Evolutionary conservation across 1,284 basidiomycete genomes (phyloP).

Genomic region (Trichosporon ovoides): DNA sequence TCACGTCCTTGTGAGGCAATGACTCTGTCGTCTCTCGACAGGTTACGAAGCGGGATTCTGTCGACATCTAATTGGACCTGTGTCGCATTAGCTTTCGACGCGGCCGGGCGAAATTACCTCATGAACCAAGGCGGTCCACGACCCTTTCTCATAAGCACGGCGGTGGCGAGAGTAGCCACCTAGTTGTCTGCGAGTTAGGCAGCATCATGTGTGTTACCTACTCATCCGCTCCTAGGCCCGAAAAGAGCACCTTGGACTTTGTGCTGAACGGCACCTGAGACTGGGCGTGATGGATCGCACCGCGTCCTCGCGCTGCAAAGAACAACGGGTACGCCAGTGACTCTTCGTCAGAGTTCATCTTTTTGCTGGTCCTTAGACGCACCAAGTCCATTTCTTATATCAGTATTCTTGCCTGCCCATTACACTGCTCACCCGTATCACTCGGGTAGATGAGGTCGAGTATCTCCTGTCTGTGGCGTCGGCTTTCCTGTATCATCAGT

Average conservation of each 20-base stretch:
- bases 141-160: conserved; percentile 61
- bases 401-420: neutral
- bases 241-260: conserved; percentile 74
- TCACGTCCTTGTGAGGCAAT: conserved; percentile 85
- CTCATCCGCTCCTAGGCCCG: conserved; percentile 92
- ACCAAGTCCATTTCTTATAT: conserved; percentile 80
- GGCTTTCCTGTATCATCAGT: too few relatives aligned
- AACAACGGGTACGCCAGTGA: conserved; percentile 86
- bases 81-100: neutral
- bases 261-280: conserved; percentile 59
- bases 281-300: conserved; percentile 53
- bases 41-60: conserved; percentile 79
- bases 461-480: conserved; percentile 55
- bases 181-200: conserved; percentile 54
- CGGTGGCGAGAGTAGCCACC: conserved; percentile 92
- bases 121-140: conserved; percentile 68
- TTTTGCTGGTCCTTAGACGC: conserved; percentile 25
- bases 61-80: conserved; percentile 89
- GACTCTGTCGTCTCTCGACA: conserved; percentile 89
- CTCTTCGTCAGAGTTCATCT: conserved; percentile 48
- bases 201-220: conserved; percentile 19
- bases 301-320: conserved; percentile 79
- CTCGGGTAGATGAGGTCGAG: conserved; percentile 75
- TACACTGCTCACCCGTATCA: conserved; percentile 51
- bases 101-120: conserved; percentile 58